A percentile compares a stretch with the other conserved stretches of the same genome.
Evolutionary conservation across 2,329 filamentous ascomycete genomes (phyloP).

Genomic region (Pestalotiopsis sp.): DNA sequence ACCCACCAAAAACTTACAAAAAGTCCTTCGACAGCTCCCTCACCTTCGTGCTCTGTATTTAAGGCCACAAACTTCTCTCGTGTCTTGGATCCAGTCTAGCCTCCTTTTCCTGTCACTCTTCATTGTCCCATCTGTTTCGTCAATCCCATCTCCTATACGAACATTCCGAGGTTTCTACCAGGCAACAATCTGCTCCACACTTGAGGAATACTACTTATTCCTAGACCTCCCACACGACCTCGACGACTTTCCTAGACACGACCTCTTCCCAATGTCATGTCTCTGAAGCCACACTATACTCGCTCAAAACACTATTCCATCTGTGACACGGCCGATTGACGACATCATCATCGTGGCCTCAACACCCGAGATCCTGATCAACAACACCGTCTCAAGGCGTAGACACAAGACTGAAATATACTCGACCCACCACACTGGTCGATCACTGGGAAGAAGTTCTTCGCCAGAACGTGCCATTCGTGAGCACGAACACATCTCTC

Average conservation of each 20-base stretch:
- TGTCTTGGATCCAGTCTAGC: conserved; percentile 2
- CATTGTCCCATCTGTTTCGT: background rate
- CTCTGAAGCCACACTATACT: conserved; percentile 11
- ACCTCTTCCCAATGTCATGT: conserved; percentile 17
- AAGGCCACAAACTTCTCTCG: conserved; percentile 12
- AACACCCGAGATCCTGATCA: conserved; percentile 13
- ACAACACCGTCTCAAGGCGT: conserved; percentile 16
- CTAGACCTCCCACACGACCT: conserved; percentile 8
- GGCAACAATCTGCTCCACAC: conserved; percentile 11
- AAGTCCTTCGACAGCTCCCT: conserved; percentile 14
- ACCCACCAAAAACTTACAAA: conserved; percentile 10
- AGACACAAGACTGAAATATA: conserved; percentile 12
- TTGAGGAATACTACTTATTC: conserved; percentile 9
- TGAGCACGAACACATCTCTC: conserved; percentile 2
- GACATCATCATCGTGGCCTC: conserved; percentile 16
- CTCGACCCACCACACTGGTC: conserved; percentile 1
- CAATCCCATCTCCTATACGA: background rate
- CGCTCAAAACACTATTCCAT: conserved; percentile 12
- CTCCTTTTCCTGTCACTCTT: background rate
- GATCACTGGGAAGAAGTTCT: background rate
- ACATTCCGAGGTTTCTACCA: background rate
- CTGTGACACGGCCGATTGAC: conserved; percentile 17
- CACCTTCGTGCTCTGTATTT: conserved; percentile 8
- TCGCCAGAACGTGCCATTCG: background rate
- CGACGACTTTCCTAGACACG: background rate